Percentiles rank a stretch among this genome's conserved stretches.
phyloP scores from a whole-genome alignment of 352 stramenopile genomes.

The Globisporangium carolinianum region DNA sequence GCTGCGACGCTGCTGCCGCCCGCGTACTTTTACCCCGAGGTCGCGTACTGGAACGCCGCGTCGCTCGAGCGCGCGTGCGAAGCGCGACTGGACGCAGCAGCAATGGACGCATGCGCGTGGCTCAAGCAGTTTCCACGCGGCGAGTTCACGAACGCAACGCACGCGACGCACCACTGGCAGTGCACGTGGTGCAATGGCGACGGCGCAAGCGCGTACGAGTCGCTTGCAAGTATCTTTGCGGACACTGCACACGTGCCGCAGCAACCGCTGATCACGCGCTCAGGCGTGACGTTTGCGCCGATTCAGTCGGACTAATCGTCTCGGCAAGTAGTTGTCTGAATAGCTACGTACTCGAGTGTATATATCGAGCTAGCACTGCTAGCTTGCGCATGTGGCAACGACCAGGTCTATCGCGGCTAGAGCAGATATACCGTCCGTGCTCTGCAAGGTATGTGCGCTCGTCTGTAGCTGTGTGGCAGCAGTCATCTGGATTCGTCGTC shows the following conservation, averaged over 20 bases:
- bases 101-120: slow-evolving; percentile 30
- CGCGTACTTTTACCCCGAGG: slow-evolving; percentile 50
- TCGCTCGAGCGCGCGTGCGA: slow-evolving; percentile 24
- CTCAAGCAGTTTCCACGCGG: slow-evolving; percentile 29
- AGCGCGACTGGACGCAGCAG: slow-evolving; percentile 11
- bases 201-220: slow-evolving; percentile 17
- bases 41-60: slow-evolving; percentile 42
- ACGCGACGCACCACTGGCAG: slow-evolving; percentile 48
- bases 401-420: no score
- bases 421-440: no score
- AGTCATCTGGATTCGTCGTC: no score
- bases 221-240: slow-evolving; percentile 21
- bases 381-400: no score
- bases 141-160: slow-evolving; percentile 36
- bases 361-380: no score
- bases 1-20: slow-evolving; percentile 22
- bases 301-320: background rate
- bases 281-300: background rate
- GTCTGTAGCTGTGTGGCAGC: no score
- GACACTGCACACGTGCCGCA: background rate
- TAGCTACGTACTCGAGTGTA: no score
- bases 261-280: slow-evolving; percentile 1
- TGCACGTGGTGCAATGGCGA: slow-evolving; percentile 50
- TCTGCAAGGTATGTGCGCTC: no score
- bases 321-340: no score